Base-by-base conservation (phyloP, 202 grass and related monocot species). In the Cymbopogon flexuosus region DNA sequence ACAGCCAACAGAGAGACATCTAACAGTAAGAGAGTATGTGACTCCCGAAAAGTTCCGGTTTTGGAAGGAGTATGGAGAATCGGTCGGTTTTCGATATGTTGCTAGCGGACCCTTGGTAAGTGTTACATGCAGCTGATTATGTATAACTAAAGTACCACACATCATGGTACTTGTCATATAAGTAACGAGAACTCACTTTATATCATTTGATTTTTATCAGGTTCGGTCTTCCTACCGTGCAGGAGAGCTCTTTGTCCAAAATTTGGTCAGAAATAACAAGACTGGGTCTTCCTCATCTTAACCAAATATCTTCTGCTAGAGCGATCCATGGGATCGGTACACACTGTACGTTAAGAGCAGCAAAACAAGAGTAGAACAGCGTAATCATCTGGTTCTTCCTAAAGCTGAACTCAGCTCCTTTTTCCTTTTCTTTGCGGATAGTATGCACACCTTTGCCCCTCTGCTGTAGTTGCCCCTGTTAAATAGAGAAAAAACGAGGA, bases 51-150 rank as follows among this genome's bases (percentile, higher is more conserved):
- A 91, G 77, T 98, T 98, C 85, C 79, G 87, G 56, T 90, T 88
- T 73, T 98, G 96, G 92, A 98, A 98, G 80, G 84, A 89, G 43
- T 88, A 91, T 73, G 92, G 96, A 73, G 96, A 98, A 88, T 93
- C 90, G 0, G 31, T 88, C 24, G 96, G 88, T 81, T 95, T 98
- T 63, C 68, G 90, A 65, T 95, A 98, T 85, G 92, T 93, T 61
- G 88, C 96, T 8, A 98, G 96, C 22, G 96, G 96, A 78, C 96
- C 92, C 23, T 78, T 95, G 88, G 96, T 98, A 89, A 87, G 51
- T 56, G 33, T 46, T 81, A 22, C 65, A 60, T 76, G 13, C 45
- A 22, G 2, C 42, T 75, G 30, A 3, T 68, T 66, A 16, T 84
- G 62, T 68, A 36, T 21, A 23, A 10, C 11, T n/a, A 62, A 24